Evolutionary conservation across 768 basidiomycete species (phyloP).

Genomic region (Udeniomyces megalosporus): DNA sequence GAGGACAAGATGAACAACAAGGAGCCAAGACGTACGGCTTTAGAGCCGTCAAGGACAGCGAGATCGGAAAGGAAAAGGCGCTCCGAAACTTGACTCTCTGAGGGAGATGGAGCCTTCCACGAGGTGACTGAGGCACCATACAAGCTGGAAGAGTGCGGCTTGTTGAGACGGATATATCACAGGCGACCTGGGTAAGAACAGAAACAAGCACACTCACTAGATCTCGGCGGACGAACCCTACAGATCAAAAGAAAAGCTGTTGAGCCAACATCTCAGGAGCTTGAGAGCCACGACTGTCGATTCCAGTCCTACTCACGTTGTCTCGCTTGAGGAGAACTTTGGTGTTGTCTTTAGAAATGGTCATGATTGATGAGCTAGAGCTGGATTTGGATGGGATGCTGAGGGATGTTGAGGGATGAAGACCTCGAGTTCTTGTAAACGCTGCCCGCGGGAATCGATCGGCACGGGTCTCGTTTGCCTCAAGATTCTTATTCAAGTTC

Average conservation of each 20-base stretch:
- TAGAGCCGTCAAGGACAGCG: conserved; percentile 61
- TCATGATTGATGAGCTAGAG: no score
- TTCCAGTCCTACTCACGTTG: no score
- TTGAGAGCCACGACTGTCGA: no score
- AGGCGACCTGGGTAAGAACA: not conserved
- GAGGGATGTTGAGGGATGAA: no score
- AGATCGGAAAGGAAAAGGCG: conserved; percentile 68
- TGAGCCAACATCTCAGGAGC: no score
- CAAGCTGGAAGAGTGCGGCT: conserved; percentile 24
- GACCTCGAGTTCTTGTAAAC: no score
- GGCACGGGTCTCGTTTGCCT: no score
- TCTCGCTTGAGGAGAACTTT: not conserved
- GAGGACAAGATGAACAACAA: conserved; percentile 25
- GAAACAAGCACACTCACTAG: not conserved
- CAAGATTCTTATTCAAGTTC: no score
- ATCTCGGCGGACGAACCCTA: conserved; percentile 15
- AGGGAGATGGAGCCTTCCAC: conserved; percentile 47
- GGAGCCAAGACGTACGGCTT: conserved; percentile 48
- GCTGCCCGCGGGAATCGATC: no score
- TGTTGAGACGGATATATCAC: not conserved
- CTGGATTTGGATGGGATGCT: no score
- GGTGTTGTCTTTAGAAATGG: not conserved
- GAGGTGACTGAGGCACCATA: conserved; percentile 80
- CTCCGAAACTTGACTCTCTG: conserved; percentile 36
- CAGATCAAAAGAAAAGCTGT: no score